Percentiles rank a stretch among this genome's conserved stretches.
phyloP scores from a whole-genome alignment of 169 alveolate species.

The Besnoitia besnoiti region DNA sequence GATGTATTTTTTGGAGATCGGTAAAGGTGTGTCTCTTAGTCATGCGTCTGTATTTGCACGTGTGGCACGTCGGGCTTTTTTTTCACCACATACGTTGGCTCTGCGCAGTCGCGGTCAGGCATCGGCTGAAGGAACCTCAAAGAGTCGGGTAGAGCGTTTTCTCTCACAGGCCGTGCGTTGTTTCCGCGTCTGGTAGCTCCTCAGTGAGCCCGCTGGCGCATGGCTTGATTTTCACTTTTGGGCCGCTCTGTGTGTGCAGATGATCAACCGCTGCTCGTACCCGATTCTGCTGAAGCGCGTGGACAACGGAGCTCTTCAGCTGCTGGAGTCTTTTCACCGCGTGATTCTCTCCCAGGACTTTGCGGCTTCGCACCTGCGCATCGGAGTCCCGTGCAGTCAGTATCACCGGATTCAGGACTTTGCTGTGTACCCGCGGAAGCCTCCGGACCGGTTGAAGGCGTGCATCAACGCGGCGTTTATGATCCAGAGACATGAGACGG shows the following conservation, averaged over 20 bases:
- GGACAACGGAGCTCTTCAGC: conserved; percentile 57
- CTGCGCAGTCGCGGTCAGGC: no score
- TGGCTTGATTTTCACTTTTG: no score
- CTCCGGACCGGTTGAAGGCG: conserved; percentile 1
- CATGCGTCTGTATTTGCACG: no score
- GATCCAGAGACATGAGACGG: conserved; percentile 29
- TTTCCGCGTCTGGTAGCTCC: no score
- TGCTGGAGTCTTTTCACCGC: conserved; percentile 42
- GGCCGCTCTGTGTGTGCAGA: conserved; percentile 23
- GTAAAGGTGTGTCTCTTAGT: background rate
- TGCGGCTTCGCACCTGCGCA: conserved; percentile 54
- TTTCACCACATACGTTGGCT: no score
- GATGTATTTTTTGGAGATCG: background rate
- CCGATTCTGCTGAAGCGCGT: conserved; percentile 40
- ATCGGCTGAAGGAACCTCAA: no score
- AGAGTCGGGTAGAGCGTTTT: no score
- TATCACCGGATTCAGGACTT: conserved; percentile 12
- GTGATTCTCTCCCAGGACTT: conserved; percentile 59
- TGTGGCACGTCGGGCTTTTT: no score
- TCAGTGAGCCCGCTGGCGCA: no score
- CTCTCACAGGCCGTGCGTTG: no score
- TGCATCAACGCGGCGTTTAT: conserved; percentile 47
- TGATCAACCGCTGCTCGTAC: conserved; percentile 51
- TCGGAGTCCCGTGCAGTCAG: conserved; percentile 53
- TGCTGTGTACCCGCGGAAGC: conserved; percentile 19